phyloP scores from a whole-genome alignment of 23 red algal genomes.

The Gracilaria gracilis region DNA sequence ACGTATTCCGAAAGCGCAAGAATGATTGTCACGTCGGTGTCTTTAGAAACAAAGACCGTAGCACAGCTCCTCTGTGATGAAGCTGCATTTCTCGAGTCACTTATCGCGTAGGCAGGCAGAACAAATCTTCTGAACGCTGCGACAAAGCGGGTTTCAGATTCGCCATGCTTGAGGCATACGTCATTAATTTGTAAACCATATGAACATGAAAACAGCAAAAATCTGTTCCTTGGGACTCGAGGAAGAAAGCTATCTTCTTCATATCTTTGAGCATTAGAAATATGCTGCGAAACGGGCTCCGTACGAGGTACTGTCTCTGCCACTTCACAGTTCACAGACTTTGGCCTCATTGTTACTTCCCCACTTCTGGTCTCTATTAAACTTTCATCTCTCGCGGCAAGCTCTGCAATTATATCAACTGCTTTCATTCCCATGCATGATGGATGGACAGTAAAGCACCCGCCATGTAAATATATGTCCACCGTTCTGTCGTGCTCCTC shows the following conservation, averaged over 20 bases:
- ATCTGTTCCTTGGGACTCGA: neutral
- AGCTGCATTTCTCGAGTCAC: neutral
- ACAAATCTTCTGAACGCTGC: slow-evolving; percentile 24
- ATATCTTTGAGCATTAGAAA: neutral
- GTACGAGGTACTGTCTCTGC: neutral
- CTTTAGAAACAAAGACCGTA: slow-evolving; percentile 2
- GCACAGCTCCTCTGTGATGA: neutral
- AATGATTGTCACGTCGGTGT: slow-evolving; percentile 32
- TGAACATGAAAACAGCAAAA: neutral
- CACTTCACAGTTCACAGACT: neutral
- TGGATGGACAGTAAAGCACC: neutral
- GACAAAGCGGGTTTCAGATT: slow-evolving; percentile 32
- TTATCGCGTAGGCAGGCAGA: neutral
- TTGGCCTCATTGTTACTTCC: slow-evolving; percentile 13
- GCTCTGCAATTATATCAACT: neutral
- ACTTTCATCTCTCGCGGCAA: neutral
- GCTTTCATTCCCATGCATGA: slow-evolving; percentile 10
- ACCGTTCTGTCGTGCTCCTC: neutral
- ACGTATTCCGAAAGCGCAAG: neutral
- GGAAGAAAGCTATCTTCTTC: neutral
- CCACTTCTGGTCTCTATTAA: neutral
- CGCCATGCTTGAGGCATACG: neutral
- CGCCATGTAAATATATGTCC: slow-evolving; percentile 1
- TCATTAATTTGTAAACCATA: neutral
- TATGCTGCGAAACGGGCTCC: neutral